phyloP scores from a whole-genome alignment of 306 rosid genomes.

The Rosa lucieae region DNA sequence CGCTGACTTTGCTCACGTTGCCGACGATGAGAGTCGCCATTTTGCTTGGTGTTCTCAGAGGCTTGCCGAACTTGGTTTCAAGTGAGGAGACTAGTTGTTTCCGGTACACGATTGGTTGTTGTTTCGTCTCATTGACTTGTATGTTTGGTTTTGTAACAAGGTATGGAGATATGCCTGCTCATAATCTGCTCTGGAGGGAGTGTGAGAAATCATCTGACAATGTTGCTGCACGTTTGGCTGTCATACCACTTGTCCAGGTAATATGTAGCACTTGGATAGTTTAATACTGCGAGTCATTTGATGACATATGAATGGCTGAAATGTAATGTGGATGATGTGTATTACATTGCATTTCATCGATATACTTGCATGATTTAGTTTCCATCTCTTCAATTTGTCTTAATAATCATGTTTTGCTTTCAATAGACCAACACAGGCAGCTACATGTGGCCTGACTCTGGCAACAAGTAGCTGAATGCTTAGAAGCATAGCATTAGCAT shows the following conservation, averaged over 20 bases:
- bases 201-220: slow-evolving; percentile 90
- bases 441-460: background rate
- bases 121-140: slow-evolving; percentile 35
- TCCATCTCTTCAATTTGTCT: background rate
- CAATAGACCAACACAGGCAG: background rate
- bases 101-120: slow-evolving; percentile 9
- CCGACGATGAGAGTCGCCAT: slow-evolving; percentile 96
- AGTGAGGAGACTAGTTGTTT: slow-evolving; percentile 48
- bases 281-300: background rate
- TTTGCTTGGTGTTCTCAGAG: slow-evolving; percentile 94
- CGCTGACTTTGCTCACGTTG: slow-evolving; percentile 93
- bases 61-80: slow-evolving; percentile 93
- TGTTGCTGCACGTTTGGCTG: slow-evolving; percentile 93
- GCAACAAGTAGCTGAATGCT: background rate
- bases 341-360: background rate
- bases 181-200: slow-evolving; percentile 91
- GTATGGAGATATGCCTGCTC: slow-evolving; percentile 98
- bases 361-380: background rate
- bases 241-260: slow-evolving; percentile 91
- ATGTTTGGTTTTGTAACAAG: slow-evolving; percentile 38
- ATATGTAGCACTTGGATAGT: background rate
- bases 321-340: background rate
- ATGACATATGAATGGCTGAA: background rate
- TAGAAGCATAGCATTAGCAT: no score
- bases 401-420: background rate